Evolutionary conservation across 2,329 filamentous ascomycete species (phyloP).

Genomic region (Piedraia hortae): DNA sequence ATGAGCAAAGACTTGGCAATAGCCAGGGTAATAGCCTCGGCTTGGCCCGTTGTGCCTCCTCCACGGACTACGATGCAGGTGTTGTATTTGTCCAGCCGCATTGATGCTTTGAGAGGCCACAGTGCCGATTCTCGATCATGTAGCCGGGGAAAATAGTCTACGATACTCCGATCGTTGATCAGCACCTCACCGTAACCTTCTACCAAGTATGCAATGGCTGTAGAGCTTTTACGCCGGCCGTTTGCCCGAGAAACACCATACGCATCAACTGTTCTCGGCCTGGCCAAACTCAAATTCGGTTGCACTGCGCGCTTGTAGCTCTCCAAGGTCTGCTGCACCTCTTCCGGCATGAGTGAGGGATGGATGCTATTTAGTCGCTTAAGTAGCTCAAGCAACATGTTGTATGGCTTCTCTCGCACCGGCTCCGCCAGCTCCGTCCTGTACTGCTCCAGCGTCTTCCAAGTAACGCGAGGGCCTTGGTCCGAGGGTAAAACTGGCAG

Average conservation of each 20-base stretch:
- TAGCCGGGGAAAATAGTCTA: constrained; percentile 55
- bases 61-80: constrained; percentile 65
- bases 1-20: constrained; percentile 66
- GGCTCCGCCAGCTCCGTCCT: constrained; percentile 41
- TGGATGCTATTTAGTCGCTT: constrained; percentile 67
- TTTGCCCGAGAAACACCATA: constrained; percentile 54
- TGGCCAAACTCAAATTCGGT: constrained; percentile 35
- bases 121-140: constrained; percentile 87
- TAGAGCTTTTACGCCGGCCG: constrained; percentile 67
- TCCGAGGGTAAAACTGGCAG: constrained; percentile 40
- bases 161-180: constrained; percentile 69
- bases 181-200: constrained; percentile 78
- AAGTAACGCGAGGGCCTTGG: constrained; percentile 46
- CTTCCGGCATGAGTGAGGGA: constrained; percentile 42
- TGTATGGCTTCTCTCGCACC: constrained; percentile 52
- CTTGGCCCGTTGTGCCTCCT: constrained; percentile 81
- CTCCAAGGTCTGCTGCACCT: constrained; percentile 35
- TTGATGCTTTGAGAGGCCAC: constrained; percentile 65
- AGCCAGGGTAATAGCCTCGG: constrained; percentile 76
- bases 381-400: constrained; percentile 44
- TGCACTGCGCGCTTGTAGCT: constrained; percentile 52
- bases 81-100: constrained; percentile 85
- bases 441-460: constrained; percentile 57
- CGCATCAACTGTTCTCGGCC: constrained; percentile 40
- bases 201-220: constrained; percentile 63